Conservation (phyloP, 441 rosid genomes). For the Dalechampia spathulata region DNA sequence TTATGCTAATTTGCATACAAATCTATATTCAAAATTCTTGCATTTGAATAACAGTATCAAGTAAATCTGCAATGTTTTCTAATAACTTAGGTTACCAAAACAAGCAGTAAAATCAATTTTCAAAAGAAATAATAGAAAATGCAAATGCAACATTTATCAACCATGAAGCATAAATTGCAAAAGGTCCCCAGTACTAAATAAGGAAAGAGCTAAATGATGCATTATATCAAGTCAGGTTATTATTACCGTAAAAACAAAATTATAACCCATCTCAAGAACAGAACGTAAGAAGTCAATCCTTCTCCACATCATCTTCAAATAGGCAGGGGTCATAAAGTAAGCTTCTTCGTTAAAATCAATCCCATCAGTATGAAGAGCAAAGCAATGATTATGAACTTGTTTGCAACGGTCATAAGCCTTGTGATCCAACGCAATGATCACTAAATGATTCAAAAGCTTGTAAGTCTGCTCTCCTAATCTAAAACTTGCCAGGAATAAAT, state of each 20-base stretch:
- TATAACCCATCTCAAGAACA: constrained; percentile 72
- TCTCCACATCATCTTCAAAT: constrained; percentile 85
- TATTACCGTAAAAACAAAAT: constrained; percentile 81
- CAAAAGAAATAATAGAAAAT: too few relatives aligned
- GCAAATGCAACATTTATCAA: constrained; percentile 1
- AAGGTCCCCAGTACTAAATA: not conserved
- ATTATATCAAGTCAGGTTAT: not conserved
- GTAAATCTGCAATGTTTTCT: too few relatives aligned
- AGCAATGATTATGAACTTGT: constrained; percentile 48
- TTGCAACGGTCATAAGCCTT: constrained; percentile 52
- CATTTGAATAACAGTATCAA: not conserved
- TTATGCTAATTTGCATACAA: not conserved
- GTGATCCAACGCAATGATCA: constrained; percentile 59
- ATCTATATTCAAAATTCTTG: not conserved
- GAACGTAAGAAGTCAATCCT: constrained; percentile 63
- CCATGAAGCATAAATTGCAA: not conserved
- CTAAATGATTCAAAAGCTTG: constrained; percentile 60
- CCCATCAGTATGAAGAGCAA: constrained; percentile 52
- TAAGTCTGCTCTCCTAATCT: constrained; percentile 47
- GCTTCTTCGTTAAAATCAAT: constrained; percentile 59
- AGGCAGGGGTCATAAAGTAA: constrained; percentile 59
- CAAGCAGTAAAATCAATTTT: too few relatives aligned
- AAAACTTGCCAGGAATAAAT: constrained; percentile 69
- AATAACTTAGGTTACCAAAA: too few relatives aligned
- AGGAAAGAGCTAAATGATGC: not conserved